Base-by-base conservation (phyloP, 306 rosid species). In the Fragaria vesca region DNA sequence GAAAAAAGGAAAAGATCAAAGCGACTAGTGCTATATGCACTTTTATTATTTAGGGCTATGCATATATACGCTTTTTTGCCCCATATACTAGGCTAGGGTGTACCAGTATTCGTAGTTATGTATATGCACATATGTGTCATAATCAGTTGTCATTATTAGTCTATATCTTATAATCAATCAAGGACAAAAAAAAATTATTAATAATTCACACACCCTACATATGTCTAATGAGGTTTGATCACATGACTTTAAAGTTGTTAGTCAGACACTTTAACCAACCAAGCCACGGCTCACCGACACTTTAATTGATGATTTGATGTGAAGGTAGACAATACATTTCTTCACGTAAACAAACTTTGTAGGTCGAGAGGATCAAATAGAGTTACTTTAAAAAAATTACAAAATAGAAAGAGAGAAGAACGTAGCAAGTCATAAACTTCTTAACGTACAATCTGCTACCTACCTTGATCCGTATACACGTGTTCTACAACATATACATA, bases 1-100 rank as follows among this genome's bases (percentile, higher is more conserved):
- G 26, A 51, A 28, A 15, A 77, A 73, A 47, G 51, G 62, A 18
- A 47, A 76, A 73, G 62, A 55, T 55, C 62, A n/a, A 57, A 54
- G 26, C 26, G 61, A 54, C 61, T 2, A 52, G 24, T 18, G 58
- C 21, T 2, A 3, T 6, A 20, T 55, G 62, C 30, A 8, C 30
- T 57, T 9, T 54, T 20, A 20, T 16, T 8, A 0, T 0, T 52
- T 55, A 55, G 62, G 62, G 13, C 62, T n/a, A 57, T 63, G 5
- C 16, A 15, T 2, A 63, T 13, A 12, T 12, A 28, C 36, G 24
- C 38, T 26, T 61, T 61, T 17, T 4, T 10, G 30, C 32, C 15
- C 32, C 63, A 21, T 10, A 21, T 57, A 10, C 15, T 8, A 6
- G 30, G 65, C 36, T 26, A 15, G 5, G n/a, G 43, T 71, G 43